A percentile compares a stretch with the other conserved stretches of the same genome.
Conservation (phyloP, 257 asterid species). For the Henckelia pumila region DNA sequence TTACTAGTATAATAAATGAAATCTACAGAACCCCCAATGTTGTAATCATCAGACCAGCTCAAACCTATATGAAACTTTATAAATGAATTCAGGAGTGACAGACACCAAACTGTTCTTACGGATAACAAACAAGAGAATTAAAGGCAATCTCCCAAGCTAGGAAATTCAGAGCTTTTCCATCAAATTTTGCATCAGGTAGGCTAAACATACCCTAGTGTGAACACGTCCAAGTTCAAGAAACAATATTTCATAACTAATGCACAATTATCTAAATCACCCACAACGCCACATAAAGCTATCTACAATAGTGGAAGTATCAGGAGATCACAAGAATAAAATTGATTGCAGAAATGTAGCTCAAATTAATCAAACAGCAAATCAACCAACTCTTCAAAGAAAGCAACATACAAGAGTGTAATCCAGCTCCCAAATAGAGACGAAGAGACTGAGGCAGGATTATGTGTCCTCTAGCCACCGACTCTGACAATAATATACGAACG, state of each 20-base stretch:
- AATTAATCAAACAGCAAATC: not conserved
- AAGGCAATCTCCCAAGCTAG: not conserved
- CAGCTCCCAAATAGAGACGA: conserved; percentile 82
- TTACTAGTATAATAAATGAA: not conserved
- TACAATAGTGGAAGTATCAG: not conserved
- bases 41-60: not conserved
- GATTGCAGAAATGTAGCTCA: not conserved
- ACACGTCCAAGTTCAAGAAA: not conserved
- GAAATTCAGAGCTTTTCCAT: not conserved
- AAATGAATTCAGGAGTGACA: not conserved
- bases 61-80: not conserved
- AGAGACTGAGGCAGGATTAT: conserved; percentile 79
- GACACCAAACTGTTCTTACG: not conserved
- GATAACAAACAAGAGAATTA: not conserved
- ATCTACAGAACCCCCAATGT: not conserved
- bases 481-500: conserved; percentile 55
- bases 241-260: not conserved
- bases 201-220: not conserved
- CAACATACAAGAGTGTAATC: conserved; percentile 79
- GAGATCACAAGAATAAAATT: not conserved
- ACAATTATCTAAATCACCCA: not conserved
- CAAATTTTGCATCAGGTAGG: not conserved
- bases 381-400: conserved; percentile 28
- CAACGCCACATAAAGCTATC: not conserved
- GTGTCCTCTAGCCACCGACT: conserved; percentile 88